Percentiles rank a stretch among this genome's conserved stretches.
Conservation (phyloP, 179 eudicot genomes). For the Sideroxylon spinosum region DNA sequence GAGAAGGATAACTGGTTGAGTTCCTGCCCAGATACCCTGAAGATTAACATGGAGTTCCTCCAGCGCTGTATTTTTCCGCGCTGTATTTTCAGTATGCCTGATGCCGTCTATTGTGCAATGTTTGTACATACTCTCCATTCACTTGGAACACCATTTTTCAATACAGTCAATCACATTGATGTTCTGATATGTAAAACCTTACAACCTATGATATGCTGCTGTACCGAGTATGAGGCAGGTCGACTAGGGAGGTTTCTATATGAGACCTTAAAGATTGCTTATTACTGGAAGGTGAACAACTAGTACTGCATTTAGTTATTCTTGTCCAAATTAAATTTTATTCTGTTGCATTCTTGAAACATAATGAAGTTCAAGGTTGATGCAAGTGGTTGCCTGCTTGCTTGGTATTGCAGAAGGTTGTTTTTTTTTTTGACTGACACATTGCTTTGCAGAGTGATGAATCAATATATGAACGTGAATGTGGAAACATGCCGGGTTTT, state of each 20-base stretch:
- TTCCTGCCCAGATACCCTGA: slow-evolving; percentile 92
- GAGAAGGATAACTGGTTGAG: slow-evolving; percentile 97
- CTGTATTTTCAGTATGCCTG: slow-evolving; percentile 96
- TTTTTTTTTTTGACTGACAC: slow-evolving; percentile 4
- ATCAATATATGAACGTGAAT: slow-evolving; percentile 85
- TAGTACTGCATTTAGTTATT: neutral
- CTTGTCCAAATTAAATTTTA: neutral
- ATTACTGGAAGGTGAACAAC: slow-evolving; percentile 77
- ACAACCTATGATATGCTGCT: slow-evolving; percentile 99
- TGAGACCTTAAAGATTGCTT: slow-evolving; percentile 95
- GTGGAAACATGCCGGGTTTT: slow-evolving; percentile 99
- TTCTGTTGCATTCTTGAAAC: too few relatives aligned
- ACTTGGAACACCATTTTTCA: slow-evolving; percentile 90
- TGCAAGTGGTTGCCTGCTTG: slow-evolving; percentile 4
- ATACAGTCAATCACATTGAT: slow-evolving; percentile 96
- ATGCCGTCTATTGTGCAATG: slow-evolving; percentile 94
- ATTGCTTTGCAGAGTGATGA: slow-evolving; percentile 74
- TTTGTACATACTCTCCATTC: slow-evolving; percentile 98
- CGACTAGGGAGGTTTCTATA: slow-evolving; percentile 92
- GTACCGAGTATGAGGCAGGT: slow-evolving; percentile 98
- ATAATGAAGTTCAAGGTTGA: too few relatives aligned
- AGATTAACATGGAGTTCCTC: slow-evolving; percentile 95
- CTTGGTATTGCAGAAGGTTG: neutral
- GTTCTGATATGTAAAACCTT: slow-evolving; percentile 93
- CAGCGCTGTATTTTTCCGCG: slow-evolving; percentile 99